Evolutionary conservation across 2,329 filamentous ascomycete genomes (phyloP), one percentile per base, ranked within the genome.

Genomic region (Clarireedia monteithiana): DNA sequence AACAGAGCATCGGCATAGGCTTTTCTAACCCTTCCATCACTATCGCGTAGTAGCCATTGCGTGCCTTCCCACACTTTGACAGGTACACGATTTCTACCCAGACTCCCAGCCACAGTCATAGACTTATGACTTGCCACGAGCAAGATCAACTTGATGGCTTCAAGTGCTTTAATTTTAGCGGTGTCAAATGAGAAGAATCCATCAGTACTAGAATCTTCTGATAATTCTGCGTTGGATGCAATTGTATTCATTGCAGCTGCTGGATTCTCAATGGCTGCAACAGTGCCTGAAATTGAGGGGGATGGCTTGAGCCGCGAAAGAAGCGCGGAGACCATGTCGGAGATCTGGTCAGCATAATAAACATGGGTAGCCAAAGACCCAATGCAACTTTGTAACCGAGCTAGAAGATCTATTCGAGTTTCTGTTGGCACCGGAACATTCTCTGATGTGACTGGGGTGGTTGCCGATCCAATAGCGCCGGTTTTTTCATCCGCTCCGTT

Each of bases 341-440:
- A 85, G 55, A 97, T 89, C 71, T 99, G 94, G 64, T 97, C 92
- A 1, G 89, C 89, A 69, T 99, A 99, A 74, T 99, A 99, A 34
- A 96, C 85, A 67, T 99, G 94, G 0, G 89, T 96, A 2, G 91
- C 91, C 27, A 99, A 76, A 68, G 91, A 84, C n/a, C 90, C 90
- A 59, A 96, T 91, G 71, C 89, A 95, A 63, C 82, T 79, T 68
- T 94, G 86, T 15, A 97, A 78, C 34, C 85, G 81, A 36, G 76
- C 71, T 27, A 96, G 74, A 15, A 96, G 76, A 62, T 85, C 79
- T 60, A 78, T 77, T 50, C 85, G 79, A 15, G 72, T 68, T 2
- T 70, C 67, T 2, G 77, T 78, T 56, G 86, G 79, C 6, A 77
- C 69, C 27, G 73, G 69, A 12, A 73, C 69, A 27, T 72, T 61